Evolutionary conservation across 306 rosid species (phyloP).

Genomic region (Cicer chorassanicum): DNA sequence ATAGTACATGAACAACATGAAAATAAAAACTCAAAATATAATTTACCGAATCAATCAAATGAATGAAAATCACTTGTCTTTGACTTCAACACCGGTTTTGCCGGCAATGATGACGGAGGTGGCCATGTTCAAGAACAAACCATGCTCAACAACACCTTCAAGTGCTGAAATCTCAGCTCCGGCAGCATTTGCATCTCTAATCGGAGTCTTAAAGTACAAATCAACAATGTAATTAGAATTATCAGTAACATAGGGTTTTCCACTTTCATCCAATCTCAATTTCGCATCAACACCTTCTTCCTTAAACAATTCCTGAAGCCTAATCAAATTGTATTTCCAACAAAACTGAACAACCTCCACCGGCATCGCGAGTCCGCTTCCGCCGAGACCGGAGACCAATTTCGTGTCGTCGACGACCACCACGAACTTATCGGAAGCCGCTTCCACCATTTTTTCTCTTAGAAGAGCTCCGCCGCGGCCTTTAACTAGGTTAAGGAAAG

Average conservation of each 20-base stretch:
- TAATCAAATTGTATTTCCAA: constrained; percentile 71
- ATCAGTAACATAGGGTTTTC: constrained; percentile 75
- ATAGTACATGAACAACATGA: background rate
- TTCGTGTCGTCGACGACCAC: constrained; percentile 82
- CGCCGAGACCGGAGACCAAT: constrained; percentile 69
- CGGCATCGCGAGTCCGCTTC: constrained; percentile 84
- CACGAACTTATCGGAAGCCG: constrained; percentile 74
- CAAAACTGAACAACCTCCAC: constrained; percentile 92
- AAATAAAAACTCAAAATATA: background rate
- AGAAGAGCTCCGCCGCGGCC: constrained; percentile 86
- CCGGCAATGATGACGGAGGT: constrained; percentile 74
- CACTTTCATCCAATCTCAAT: constrained; percentile 61
- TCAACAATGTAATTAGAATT: constrained; percentile 81
- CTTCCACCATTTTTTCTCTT: constrained; percentile 87
- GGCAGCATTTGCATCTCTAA: constrained; percentile 60
- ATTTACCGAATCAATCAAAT: background rate
- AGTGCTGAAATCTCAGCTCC: constrained; percentile 72
- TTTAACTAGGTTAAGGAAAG: constrained; percentile 70
- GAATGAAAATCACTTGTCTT: constrained; percentile 53
- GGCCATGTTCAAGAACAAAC: constrained; percentile 80
- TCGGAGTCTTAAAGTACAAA: constrained; percentile 78
- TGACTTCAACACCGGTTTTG: constrained; percentile 62
- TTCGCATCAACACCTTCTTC: constrained; percentile 75
- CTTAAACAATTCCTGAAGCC: constrained; percentile 68
- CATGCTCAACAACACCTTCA: constrained; percentile 88